phyloP scores from a whole-genome alignment of 768 basidiomycete species.

The Leccinum uliginosum region DNA sequence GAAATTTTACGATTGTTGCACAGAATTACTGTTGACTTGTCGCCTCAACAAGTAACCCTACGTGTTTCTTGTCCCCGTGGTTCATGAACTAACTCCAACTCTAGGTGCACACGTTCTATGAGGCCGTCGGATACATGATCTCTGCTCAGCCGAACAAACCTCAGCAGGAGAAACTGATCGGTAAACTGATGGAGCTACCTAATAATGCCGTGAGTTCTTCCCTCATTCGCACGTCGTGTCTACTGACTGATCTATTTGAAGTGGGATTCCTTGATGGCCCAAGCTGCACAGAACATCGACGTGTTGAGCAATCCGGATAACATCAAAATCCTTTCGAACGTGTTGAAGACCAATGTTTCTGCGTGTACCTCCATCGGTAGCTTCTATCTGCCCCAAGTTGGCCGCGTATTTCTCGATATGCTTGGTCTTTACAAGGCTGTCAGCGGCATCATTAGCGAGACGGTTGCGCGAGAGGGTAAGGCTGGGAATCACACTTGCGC shows the following conservation, averaged over 20 bases:
- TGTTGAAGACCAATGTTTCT: slow-evolving; percentile 97
- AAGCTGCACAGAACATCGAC: slow-evolving; percentile 89
- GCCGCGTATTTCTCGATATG: slow-evolving; percentile 96
- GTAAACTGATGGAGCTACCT: slow-evolving; percentile 94
- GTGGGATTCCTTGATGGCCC: slow-evolving; percentile 98
- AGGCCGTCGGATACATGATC: slow-evolving; percentile 99
- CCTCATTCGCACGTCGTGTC: neutral
- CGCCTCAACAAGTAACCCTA: slow-evolving; percentile 67
- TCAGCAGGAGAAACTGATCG: slow-evolving; percentile 91
- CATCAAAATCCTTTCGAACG: slow-evolving; percentile 94
- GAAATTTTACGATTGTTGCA: slow-evolving; percentile 91
- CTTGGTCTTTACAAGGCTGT: slow-evolving; percentile 97
- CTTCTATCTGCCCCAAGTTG: slow-evolving; percentile 96
- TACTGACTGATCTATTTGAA: slow-evolving; percentile 28
- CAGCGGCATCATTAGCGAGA: slow-evolving; percentile 92
- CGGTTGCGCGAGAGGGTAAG: slow-evolving; percentile 79
- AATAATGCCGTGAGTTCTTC: slow-evolving; percentile 81
- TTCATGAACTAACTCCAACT: slow-evolving; percentile 9
- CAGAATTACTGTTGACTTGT: slow-evolving; percentile 90
- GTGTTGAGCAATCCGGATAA: slow-evolving; percentile 89
- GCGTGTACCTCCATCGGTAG: slow-evolving; percentile 96
- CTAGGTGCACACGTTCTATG: slow-evolving; percentile 94
- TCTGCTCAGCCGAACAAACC: slow-evolving; percentile 98
- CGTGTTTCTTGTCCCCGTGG: neutral
- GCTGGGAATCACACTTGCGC: neutral